phyloP scores from a whole-genome alignment of 2,329 filamentous ascomycete species.

The Calcarisporium arbuscula region DNA sequence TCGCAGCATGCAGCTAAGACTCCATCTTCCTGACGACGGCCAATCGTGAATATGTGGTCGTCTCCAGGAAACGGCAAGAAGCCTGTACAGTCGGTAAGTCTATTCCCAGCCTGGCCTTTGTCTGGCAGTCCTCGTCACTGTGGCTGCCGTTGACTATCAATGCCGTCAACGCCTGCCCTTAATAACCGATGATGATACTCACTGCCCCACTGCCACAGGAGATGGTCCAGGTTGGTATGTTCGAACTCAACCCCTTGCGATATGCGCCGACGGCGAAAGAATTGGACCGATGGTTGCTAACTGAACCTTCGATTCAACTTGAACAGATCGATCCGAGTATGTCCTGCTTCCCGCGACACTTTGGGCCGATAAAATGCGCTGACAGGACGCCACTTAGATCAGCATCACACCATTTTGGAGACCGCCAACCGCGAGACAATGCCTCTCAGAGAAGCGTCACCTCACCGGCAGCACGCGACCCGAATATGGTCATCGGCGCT shows the following conservation, averaged over 20 bases:
- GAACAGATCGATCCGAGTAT: conserved; percentile 57
- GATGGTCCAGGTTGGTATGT: conserved; percentile 98
- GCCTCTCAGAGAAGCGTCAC: conserved; percentile 43
- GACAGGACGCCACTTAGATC: conserved; percentile 48
- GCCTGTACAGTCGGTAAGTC: conserved; percentile 61
- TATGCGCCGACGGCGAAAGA: conserved; percentile 2
- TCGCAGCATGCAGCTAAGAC: conserved; percentile 28
- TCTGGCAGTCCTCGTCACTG: not conserved
- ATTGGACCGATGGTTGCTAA: conserved; percentile 18
- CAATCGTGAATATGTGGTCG: conserved; percentile 50
- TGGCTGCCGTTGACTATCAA: conserved; percentile 9
- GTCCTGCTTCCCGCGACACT: conserved; percentile 22
- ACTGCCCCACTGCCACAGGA: conserved; percentile 58
- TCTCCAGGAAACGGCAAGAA: conserved; percentile 64
- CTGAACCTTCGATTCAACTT: conserved; percentile 14
- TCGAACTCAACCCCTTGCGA: not conserved
- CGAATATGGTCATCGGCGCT: conserved; percentile 78
- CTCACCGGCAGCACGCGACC: conserved; percentile 42
- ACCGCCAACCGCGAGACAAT: conserved; percentile 45
- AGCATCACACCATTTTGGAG: conserved; percentile 84
- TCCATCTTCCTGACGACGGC: conserved; percentile 17
- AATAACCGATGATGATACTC: conserved; percentile 26
- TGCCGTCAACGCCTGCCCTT: conserved; percentile 18
- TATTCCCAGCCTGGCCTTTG: conserved; percentile 12
- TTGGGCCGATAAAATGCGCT: not conserved